A percentile compares a stretch with the other conserved stretches of the same genome.
These are phyloP conservation scores for Astrothelium subdiscretum DNA, from an alignment of 495 filamentous ascomycete genomes.

Conservation along the genomic window DNA sequence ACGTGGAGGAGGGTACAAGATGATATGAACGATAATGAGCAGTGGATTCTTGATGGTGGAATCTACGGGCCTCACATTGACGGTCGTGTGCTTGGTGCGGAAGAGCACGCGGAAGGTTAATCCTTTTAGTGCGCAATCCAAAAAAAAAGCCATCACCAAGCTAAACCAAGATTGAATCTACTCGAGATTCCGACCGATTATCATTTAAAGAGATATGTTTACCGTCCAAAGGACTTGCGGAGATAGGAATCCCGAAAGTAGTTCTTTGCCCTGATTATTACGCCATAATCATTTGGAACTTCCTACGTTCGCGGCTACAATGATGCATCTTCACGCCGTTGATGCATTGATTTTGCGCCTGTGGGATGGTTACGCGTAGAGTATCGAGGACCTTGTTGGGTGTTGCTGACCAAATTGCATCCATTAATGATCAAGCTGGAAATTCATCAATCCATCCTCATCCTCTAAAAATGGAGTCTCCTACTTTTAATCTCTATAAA, in stretches of 20 bases:
- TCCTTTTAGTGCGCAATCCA: not conserved
- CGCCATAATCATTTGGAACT: too few relatives aligned
- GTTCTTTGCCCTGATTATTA: too few relatives aligned
- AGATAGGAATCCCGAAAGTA: too few relatives aligned
- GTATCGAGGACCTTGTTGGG: not conserved
- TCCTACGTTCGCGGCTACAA: not conserved
- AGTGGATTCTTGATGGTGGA: slow-evolving; percentile 82
- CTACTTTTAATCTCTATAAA: too few relatives aligned
- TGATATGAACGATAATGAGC: slow-evolving; percentile 80
- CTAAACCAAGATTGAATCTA: too few relatives aligned
- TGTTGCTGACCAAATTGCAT: not conserved
- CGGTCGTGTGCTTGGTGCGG: slow-evolving; percentile 33
- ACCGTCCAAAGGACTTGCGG: too few relatives aligned
- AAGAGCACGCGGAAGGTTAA: slow-evolving; percentile 39
- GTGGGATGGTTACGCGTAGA: not conserved
- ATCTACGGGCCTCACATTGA: slow-evolving; percentile 42
- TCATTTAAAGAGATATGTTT: too few relatives aligned
- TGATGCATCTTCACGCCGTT: not conserved
- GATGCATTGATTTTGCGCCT: not conserved
- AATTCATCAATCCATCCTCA: not conserved
- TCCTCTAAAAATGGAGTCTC: not conserved
- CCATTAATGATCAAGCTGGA: not conserved
- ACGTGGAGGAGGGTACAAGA: slow-evolving; percentile 88
- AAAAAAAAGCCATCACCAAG: too few relatives aligned
- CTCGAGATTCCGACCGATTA: too few relatives aligned